Evolutionary conservation across 768 basidiomycete genomes (phyloP).

Genomic region (Russula abietina): DNA sequence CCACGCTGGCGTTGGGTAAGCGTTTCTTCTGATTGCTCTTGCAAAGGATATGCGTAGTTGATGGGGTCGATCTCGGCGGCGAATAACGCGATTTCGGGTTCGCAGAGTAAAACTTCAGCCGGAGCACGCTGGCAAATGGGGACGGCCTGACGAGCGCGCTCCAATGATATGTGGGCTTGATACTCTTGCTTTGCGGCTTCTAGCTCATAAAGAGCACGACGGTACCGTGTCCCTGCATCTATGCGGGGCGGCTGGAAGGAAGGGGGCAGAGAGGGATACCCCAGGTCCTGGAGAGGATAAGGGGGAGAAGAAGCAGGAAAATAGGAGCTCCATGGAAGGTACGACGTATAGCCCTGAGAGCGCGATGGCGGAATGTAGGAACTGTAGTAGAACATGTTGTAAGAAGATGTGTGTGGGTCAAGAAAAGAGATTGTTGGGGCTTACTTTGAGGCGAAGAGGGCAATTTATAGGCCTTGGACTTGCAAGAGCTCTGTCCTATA

Average conservation of each 20-base stretch:
- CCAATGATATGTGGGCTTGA: too few relatives aligned
- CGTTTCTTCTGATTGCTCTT: neutral
- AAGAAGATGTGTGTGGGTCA: neutral
- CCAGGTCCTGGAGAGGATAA: neutral
- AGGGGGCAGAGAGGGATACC: neutral
- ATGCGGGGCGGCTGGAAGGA: neutral
- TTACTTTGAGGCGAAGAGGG: neutral
- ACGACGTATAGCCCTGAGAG: neutral
- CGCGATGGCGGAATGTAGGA: neutral
- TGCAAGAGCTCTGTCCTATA: conserved; percentile 8
- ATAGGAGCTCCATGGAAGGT: neutral
- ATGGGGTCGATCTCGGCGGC: conserved; percentile 4
- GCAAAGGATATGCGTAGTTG: neutral
- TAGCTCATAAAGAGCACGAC: too few relatives aligned
- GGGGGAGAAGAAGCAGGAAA: neutral
- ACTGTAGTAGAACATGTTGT: conserved; percentile 12
- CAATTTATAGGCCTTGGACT: conserved; percentile 7
- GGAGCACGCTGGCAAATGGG: conserved; percentile 2
- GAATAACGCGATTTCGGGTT: conserved; percentile 4
- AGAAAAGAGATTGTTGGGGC: neutral
- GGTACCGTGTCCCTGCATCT: too few relatives aligned
- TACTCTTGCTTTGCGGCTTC: too few relatives aligned
- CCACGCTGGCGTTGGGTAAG: neutral
- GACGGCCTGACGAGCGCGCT: too few relatives aligned
- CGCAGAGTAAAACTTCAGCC: neutral